Evolutionary conservation across 148 eudicot species (phyloP).

Genomic region (Silene conica): DNA sequence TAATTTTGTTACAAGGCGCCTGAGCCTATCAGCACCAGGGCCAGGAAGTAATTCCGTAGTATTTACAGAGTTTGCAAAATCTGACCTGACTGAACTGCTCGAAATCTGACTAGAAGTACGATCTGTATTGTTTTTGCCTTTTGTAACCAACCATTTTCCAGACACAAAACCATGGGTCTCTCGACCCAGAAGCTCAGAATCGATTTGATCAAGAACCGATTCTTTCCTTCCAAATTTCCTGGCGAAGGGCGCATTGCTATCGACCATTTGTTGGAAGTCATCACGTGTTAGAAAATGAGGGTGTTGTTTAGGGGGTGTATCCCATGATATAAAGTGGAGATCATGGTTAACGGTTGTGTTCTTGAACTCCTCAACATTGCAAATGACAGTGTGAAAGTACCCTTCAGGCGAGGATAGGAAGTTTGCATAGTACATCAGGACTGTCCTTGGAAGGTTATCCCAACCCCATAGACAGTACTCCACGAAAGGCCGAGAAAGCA

Average conservation of each 20-base stretch:
- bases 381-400: slow-evolving; percentile 72
- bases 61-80: slow-evolving; percentile 19
- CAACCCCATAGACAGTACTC: slow-evolving; percentile 70
- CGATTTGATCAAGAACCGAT: slow-evolving; percentile 48
- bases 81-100: neutral
- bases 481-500: slow-evolving; percentile 72
- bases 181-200: slow-evolving; percentile 48
- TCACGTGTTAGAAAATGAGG: slow-evolving; percentile 54
- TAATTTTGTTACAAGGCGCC: slow-evolving; percentile 41
- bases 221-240: slow-evolving; percentile 54
- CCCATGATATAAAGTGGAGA: slow-evolving; percentile 77
- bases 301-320: slow-evolving; percentile 71
- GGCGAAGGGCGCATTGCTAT: slow-evolving; percentile 65
- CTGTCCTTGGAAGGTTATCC: slow-evolving; percentile 63
- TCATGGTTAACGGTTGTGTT: slow-evolving; percentile 73
- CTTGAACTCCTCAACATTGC: slow-evolving; percentile 56
- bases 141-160: slow-evolving; percentile 47
- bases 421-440: slow-evolving; percentile 70
- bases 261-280: slow-evolving; percentile 52
- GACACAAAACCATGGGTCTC: slow-evolving; percentile 47
- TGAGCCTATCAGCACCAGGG: slow-evolving; percentile 52
- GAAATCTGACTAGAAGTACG: neutral
- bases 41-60: slow-evolving; percentile 45
- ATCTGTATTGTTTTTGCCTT: slow-evolving; percentile 14
- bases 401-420: slow-evolving; percentile 75